Base-by-base conservation (phyloP, 352 stramenopile genomes). In the Elongisporangium prolatum region DNA sequence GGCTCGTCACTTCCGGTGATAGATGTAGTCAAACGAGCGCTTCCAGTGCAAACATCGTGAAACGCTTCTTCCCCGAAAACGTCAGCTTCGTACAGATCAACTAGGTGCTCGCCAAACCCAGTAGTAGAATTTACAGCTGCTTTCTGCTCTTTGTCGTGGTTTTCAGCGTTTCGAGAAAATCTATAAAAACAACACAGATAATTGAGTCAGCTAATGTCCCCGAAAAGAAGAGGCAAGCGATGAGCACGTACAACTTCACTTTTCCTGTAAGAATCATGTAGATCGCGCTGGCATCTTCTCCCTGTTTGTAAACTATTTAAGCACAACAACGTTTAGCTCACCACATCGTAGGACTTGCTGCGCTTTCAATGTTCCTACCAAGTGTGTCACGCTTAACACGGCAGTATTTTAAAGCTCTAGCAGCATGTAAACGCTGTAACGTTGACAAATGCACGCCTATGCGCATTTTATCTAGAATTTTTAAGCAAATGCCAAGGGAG, bases 31-130 rank as follows among this genome's bases (percentile, higher is more conserved):
- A 22, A 47, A 21, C 72, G 51, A 20, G 13, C 52, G 16, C 53
- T 59, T 8, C 66, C 61, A 48, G 44, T 54, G 17, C 65, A 59
- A 8, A 25, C 37, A 21, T 62, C 24, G 4, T 59, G 17, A 21
- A 80, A 59, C 8, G 48, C 57, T 60, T 86, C 75, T 64, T 76
- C 73, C 0, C 72, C 75, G 53, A 86, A 86, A 0, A 74, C 59
- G 17, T 86, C 73, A 13, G 62, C 66, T 48, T 78, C 71, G 21
- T 21, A 47, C 13, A 83, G 25, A 56, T 79, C 47, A 9, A 75
- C 25, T 47, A 80, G 50, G 22, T 64, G 54, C 18, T 69, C 56
- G 1, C 48, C 34, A 6, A 50, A 10, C 13, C 16, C 11, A 24
- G 9, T 10, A 22, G 28, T 28, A 17, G 38, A 49, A 9, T 10